Conservation (phyloP, 345 rosid species). For the Acer saccharum region DNA sequence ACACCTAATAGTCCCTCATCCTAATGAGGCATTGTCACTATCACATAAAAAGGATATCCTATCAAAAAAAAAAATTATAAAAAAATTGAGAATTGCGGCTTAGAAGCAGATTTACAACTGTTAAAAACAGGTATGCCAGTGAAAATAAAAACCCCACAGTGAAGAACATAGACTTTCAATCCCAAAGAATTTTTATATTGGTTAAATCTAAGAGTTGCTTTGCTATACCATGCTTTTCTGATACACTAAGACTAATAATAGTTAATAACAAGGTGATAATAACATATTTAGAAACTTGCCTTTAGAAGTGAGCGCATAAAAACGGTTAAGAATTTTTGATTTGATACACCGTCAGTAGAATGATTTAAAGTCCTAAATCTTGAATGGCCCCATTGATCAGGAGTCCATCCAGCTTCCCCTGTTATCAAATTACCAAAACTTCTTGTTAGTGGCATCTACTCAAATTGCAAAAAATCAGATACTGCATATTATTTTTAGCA, state of each 20-base stretch:
- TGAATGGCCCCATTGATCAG: constrained; percentile 95
- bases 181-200: background rate
- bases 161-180: background rate
- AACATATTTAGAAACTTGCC: constrained; percentile 44
- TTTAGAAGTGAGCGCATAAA: constrained; percentile 93
- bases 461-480: background rate
- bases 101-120: background rate
- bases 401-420: constrained; percentile 99
- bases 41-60: background rate
- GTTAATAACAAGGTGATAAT: constrained; percentile 8
- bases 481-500: background rate
- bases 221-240: background rate
- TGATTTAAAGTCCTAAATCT: constrained; percentile 64
- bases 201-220: background rate
- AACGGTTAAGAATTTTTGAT: constrained; percentile 71
- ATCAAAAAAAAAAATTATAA: no score
- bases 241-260: background rate
- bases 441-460: constrained; percentile 2
- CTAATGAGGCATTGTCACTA: background rate
- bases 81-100: background rate
- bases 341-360: constrained; percentile 55
- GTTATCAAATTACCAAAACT: constrained; percentile 25
- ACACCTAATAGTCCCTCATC: background rate
- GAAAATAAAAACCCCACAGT: background rate
- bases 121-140: background rate